These are phyloP conservation scores for Turritis glabra DNA, from an alignment of 345 rosid species.

Conservation along the genomic window DNA sequence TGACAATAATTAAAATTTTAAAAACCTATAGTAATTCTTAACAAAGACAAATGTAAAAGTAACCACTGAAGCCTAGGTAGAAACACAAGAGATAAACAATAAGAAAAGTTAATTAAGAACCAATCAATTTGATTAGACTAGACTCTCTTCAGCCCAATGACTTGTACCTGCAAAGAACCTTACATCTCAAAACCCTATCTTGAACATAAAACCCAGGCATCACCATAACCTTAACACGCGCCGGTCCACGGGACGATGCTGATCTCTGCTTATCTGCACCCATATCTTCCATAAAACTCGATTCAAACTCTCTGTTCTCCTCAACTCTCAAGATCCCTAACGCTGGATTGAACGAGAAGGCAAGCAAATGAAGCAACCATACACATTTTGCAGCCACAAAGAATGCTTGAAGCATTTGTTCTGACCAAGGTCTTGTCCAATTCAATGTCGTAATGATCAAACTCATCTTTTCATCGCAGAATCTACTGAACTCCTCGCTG, in stretches of 20 bases:
- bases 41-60: background rate
- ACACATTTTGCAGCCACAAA: slow-evolving; percentile 91
- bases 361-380: slow-evolving; percentile 93
- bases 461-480: slow-evolving; percentile 97
- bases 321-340: slow-evolving; percentile 81
- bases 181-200: slow-evolving; percentile 79
- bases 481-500: slow-evolving; percentile 93
- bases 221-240: slow-evolving; percentile 82
- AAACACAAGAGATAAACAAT: background rate
- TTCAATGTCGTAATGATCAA: slow-evolving; percentile 68
- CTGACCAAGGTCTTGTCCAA: slow-evolving; percentile 95
- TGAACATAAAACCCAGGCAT: slow-evolving; percentile 92
- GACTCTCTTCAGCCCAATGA: slow-evolving; percentile 39
- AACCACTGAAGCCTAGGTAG: slow-evolving; percentile 19
- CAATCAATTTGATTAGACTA: slow-evolving; percentile 7
- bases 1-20: background rate
- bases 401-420: slow-evolving; percentile 81
- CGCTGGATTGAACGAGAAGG: slow-evolving; percentile 82
- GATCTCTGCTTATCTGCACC: slow-evolving; percentile 48
- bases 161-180: slow-evolving; percentile 87
- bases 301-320: slow-evolving; percentile 67
- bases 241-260: slow-evolving; percentile 39
- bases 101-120: background rate
- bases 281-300: slow-evolving; percentile 88
- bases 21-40: background rate